phyloP scores from a whole-genome alignment of 805 yeast species.

The Starmerella vaccinii region DNA sequence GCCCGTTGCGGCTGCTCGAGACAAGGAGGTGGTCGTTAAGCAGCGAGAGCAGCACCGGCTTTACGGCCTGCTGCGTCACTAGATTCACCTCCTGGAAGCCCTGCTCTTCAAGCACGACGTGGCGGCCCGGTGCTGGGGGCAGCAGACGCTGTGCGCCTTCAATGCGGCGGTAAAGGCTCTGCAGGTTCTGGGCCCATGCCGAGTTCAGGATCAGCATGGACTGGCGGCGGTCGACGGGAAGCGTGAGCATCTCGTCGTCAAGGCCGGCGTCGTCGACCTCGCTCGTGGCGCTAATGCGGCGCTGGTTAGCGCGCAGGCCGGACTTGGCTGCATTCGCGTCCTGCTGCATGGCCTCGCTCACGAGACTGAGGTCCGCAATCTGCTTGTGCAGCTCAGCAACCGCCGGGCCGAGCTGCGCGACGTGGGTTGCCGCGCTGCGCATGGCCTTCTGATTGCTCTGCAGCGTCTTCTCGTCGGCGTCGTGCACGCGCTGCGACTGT shows the following conservation, averaged over 20 bases:
- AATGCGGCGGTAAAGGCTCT: constrained; percentile 62
- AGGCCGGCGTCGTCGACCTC: constrained; percentile 4
- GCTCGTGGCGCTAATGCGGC: constrained; percentile 4
- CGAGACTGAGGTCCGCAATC: constrained; percentile 49
- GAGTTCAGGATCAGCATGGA: constrained; percentile 64
- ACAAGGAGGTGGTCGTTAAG: constrained; percentile 67
- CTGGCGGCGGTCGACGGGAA: constrained; percentile 44
- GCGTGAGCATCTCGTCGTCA: constrained; percentile 1
- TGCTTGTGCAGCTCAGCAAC: constrained; percentile 50
- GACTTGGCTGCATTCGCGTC: constrained; percentile 40
- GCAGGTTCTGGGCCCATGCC: constrained; percentile 69
- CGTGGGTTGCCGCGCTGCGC: constrained; percentile 37
- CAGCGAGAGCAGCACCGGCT: constrained; percentile 64
- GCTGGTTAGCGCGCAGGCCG: constrained; percentile 3
- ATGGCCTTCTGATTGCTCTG: constrained; percentile 29
- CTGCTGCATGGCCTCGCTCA: constrained; percentile 49
- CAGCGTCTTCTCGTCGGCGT: constrained; percentile 25
- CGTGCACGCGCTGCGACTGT: constrained; percentile 17
- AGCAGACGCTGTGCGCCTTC: constrained; percentile 83
- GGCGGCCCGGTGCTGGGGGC: constrained; percentile 68
- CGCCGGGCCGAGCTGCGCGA: constrained; percentile 54
- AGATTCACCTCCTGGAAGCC: constrained; percentile 81
- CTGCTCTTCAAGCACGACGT: constrained; percentile 65
- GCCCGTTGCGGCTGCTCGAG: constrained; percentile 49
- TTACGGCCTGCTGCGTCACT: constrained; percentile 71